Percentiles rank a stretch among this genome's conserved stretches.
phyloP scores from a whole-genome alignment of 2,329 filamentous ascomycete genomes.

The Aspergillus sp. region DNA sequence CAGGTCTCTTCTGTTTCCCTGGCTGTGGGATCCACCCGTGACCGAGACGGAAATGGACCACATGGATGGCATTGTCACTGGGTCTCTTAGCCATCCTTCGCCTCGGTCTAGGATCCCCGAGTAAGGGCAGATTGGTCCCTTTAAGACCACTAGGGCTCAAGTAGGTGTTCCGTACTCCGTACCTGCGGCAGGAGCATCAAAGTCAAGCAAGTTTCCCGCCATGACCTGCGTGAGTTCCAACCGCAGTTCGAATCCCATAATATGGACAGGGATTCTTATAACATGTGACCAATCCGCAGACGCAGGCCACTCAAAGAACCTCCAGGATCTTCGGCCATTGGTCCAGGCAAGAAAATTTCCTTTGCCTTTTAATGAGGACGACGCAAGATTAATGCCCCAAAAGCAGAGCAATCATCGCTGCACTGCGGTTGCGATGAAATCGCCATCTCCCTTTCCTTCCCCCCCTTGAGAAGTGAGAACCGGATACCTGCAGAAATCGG shows the following conservation, averaged over 20 bases:
- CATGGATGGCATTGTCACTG: not conserved
- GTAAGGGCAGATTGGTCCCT: not conserved
- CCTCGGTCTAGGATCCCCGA: not conserved
- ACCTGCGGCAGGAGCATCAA: not conserved
- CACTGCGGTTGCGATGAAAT: constrained; percentile 9
- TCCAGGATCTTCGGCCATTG: constrained; percentile 13
- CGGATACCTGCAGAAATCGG: constrained; percentile 31
- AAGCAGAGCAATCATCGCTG: constrained; percentile 18
- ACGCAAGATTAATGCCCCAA: constrained; percentile 5
- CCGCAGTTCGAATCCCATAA: constrained; percentile 19
- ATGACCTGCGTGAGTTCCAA: constrained; percentile 8
- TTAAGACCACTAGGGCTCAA: not conserved
- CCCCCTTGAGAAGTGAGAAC: not conserved
- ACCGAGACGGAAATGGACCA: not conserved
- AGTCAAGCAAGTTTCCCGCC: constrained; percentile 6
- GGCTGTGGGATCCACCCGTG: not conserved
- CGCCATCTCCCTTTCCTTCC: constrained; percentile 8
- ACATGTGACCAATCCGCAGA: constrained; percentile 18
- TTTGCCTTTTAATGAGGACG: constrained; percentile 4
- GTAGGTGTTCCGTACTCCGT: not conserved
- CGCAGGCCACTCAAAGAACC: not conserved
- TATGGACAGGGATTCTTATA: constrained; percentile 6
- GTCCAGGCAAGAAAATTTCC: constrained; percentile 4
- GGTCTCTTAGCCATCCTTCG: not conserved
- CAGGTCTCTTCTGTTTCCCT: not conserved